A percentile compares a stretch with the other conserved stretches of the same genome.
Evolutionary conservation across 805 yeast genomes (phyloP).

Genomic region (Teunomyces cretensis): DNA sequence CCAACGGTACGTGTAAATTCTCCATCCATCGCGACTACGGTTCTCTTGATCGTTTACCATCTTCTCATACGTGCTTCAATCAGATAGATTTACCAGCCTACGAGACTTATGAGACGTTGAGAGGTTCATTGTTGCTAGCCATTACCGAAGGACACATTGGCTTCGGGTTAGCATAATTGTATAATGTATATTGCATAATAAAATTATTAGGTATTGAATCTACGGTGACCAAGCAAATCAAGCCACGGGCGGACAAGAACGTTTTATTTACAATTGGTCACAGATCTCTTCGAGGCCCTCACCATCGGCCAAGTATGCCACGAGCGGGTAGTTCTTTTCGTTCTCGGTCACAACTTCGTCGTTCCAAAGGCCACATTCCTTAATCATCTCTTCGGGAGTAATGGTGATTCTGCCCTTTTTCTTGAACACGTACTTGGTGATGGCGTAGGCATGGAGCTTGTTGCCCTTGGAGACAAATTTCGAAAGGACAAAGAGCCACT

Average conservation of each 20-base stretch:
- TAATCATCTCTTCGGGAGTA: conserved; percentile 59
- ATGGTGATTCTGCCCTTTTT: conserved; percentile 70
- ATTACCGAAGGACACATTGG: conserved; percentile 96
- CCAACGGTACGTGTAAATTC: conserved; percentile 81
- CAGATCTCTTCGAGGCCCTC: neutral
- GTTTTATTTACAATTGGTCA: neutral
- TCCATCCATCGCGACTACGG: conserved; percentile 90
- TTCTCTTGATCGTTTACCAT: conserved; percentile 79
- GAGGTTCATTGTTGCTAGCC: conserved; percentile 79
- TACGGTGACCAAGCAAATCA: neutral
- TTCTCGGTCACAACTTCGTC: conserved; percentile 49
- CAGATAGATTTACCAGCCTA: conserved; percentile 93
- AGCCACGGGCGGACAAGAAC: neutral
- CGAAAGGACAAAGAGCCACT: conserved; percentile 77
- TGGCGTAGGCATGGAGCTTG: conserved; percentile 52
- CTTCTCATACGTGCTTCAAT: conserved; percentile 96
- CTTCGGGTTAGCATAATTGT: conserved; percentile 70
- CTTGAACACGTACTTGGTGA: conserved; percentile 83
- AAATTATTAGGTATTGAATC: neutral
- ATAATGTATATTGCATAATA: neutral
- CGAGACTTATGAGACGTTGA: conserved; percentile 79
- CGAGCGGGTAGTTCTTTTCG: conserved; percentile 37
- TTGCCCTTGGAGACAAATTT: conserved; percentile 49
- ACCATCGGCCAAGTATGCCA: conserved; percentile 27
- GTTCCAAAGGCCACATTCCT: conserved; percentile 53